Evolutionary conservation across 805 yeast genomes (phyloP).

Genomic region (Saccharomycopsis fodiens): DNA sequence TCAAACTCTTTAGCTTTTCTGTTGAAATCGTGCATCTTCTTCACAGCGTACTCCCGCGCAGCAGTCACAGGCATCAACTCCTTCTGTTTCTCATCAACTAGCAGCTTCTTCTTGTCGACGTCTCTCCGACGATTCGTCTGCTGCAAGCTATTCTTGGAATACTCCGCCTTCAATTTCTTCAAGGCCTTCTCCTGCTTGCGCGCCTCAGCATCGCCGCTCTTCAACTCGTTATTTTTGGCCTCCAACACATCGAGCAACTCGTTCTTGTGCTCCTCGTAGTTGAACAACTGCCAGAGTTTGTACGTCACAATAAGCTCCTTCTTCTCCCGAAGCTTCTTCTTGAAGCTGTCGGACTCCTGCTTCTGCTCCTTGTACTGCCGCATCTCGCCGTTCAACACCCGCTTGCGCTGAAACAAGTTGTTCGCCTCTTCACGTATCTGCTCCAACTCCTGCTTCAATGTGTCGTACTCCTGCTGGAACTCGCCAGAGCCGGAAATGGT

Average conservation of each 20-base stretch:
- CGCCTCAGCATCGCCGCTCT: constrained; percentile 30
- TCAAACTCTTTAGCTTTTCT: constrained; percentile 42
- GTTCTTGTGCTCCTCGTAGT: constrained; percentile 37
- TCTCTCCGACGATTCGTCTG: constrained; percentile 34
- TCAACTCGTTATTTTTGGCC: constrained; percentile 22
- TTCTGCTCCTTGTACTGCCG: constrained; percentile 73
- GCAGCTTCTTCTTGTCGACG: constrained; percentile 30
- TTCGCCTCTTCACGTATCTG: constrained; percentile 57
- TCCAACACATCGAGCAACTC: constrained; percentile 23
- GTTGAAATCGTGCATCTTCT: constrained; percentile 39
- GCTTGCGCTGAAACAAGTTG: constrained; percentile 56
- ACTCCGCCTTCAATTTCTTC: constrained; percentile 33
- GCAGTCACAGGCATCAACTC: constrained; percentile 57
- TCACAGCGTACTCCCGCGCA: constrained; percentile 39
- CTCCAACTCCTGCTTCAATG: constrained; percentile 54
- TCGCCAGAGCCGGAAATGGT: constrained; percentile 78
- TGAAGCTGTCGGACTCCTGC: constrained; percentile 61
- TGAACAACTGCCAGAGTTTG: constrained; percentile 59
- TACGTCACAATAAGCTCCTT: constrained; percentile 38
- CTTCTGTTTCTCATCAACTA: constrained; percentile 37
- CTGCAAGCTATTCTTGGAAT: constrained; percentile 39
- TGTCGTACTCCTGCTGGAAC: constrained; percentile 57
- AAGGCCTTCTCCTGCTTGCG: constrained; percentile 32
- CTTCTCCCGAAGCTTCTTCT: constrained; percentile 44
- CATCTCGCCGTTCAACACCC: constrained; percentile 64